Base-by-base conservation (phyloP, 1,284 basidiomycete genomes). In the Irpex lacteus region DNA sequence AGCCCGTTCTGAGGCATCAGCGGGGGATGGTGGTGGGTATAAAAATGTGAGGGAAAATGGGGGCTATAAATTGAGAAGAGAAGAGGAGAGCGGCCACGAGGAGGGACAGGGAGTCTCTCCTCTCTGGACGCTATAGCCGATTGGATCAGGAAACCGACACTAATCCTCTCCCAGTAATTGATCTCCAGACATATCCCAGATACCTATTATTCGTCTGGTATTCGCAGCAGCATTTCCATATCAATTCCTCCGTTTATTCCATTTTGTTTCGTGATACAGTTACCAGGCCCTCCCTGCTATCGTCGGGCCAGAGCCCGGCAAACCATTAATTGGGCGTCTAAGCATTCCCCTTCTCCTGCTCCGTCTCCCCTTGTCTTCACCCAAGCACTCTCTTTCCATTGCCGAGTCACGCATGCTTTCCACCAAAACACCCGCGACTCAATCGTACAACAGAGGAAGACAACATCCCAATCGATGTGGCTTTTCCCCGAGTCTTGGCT, bases 21-120 rank as follows among this genome's bases (percentile, higher is more conserved):
- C 64, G 71, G 67, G 75, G 74, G 76, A 72, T 74, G 75, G 59
- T 70, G 49, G 36, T 59, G 54, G 13, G 26, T 26, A 36, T 26
- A 60, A 64, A 47, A 71, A 68, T 70, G 64, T 63, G 59, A 62
- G 73, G 53, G n/a, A 52, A 67, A 67, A 53, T 68, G 64, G 70
- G 70, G 65, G 68, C 63, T 69, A 69, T 67, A 65, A 69, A 66
- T 66, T 72, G 63, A 66, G 44, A 15, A 15, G 50, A 53, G 50
- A 53, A 26, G 61, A 60, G 55, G 49, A 44, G 50, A 26, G 60
- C 53, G 11, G 64, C 57, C 65, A 66, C 65, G 68, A 67, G 64
- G 66, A 61, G 40, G 55, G 60, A 63, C 40, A 44, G 40, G 40
- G 40, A 26, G 26, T 26, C 26, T 26, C 26, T 26, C 26, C 26